Evolutionary conservation across 495 filamentous ascomycete species (phyloP).

Genomic region (Tuber melanosporum): DNA sequence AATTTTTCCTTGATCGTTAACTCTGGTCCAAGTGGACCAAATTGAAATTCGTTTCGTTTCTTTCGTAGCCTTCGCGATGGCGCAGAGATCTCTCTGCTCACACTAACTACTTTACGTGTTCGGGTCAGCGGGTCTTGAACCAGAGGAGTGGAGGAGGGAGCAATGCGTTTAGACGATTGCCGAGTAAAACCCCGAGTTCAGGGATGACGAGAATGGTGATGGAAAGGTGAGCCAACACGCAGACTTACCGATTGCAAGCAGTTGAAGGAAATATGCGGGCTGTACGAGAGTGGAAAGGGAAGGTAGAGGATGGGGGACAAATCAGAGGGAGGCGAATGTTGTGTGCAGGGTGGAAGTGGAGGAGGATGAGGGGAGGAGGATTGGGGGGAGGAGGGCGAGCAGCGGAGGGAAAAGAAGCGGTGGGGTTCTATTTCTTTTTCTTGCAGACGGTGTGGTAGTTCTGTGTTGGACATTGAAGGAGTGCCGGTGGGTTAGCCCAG

Average conservation of each 20-base stretch:
- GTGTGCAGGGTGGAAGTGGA: slow-evolving; percentile 14
- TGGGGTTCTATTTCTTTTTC: slow-evolving; percentile 29
- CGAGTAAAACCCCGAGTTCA: slow-evolving; percentile 28
- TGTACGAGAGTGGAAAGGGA: slow-evolving; percentile 12
- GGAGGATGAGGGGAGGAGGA: slow-evolving; percentile 3
- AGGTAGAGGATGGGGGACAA: slow-evolving; percentile 1
- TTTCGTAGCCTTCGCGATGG: slow-evolving; percentile 13
- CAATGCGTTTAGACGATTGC: slow-evolving; percentile 1
- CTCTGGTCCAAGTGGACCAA: background rate
- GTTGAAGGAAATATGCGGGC: slow-evolving; percentile 33
- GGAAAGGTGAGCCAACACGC: slow-evolving; percentile 24
- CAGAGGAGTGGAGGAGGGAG: background rate
- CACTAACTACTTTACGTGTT: background rate
- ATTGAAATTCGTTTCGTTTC: slow-evolving; percentile 11
- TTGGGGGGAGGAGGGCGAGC: slow-evolving; percentile 22
- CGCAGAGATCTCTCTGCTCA: background rate
- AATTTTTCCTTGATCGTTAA: slow-evolving; percentile 14
- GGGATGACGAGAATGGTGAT: slow-evolving; percentile 28
- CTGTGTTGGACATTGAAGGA: slow-evolving; percentile 16
- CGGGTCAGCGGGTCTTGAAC: background rate
- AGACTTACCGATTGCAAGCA: slow-evolving; percentile 31
- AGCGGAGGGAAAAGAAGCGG: slow-evolving; percentile 15
- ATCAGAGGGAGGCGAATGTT: slow-evolving; percentile 16
- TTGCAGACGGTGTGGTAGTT: slow-evolving; percentile 23
- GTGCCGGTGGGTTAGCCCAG: background rate